Conservation (phyloP, 345 rosid species). For the Camelina neglecta region DNA sequence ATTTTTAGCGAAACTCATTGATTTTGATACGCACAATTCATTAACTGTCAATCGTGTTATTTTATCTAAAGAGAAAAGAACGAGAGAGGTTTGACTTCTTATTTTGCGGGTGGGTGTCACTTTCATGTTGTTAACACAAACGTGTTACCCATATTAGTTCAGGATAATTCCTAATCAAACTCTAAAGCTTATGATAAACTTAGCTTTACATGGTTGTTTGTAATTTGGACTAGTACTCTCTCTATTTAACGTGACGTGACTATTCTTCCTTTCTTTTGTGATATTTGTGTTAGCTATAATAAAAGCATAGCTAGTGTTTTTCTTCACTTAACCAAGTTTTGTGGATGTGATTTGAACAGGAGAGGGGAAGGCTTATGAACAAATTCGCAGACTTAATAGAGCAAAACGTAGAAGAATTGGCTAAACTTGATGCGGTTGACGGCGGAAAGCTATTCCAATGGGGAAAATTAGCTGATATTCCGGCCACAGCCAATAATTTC, state of each 20-base stretch:
- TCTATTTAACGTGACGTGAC: background rate
- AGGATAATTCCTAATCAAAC: background rate
- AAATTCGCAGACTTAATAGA: slow-evolving; percentile 74
- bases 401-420: slow-evolving; percentile 63
- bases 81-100: slow-evolving; percentile 27
- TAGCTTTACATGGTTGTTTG: background rate
- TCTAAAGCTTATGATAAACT: background rate
- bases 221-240: background rate
- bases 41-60: background rate
- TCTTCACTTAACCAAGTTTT: background rate
- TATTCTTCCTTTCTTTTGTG: background rate
- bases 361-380: slow-evolving; percentile 62
- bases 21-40: background rate
- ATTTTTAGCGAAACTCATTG: background rate
- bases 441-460: slow-evolving; percentile 61
- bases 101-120: slow-evolving; percentile 25
- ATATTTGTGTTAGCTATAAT: background rate
- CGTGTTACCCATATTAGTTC: background rate
- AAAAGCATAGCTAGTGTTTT: background rate
- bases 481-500: slow-evolving; percentile 41
- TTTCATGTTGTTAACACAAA: slow-evolving; percentile 3
- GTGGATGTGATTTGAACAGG: slow-evolving; percentile 46
- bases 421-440: slow-evolving; percentile 67
- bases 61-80: background rate
- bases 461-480: slow-evolving; percentile 62